Evolutionary conservation across 164 flowering plant genomes (phyloP).

Genomic region (Sextonia rubra): DNA sequence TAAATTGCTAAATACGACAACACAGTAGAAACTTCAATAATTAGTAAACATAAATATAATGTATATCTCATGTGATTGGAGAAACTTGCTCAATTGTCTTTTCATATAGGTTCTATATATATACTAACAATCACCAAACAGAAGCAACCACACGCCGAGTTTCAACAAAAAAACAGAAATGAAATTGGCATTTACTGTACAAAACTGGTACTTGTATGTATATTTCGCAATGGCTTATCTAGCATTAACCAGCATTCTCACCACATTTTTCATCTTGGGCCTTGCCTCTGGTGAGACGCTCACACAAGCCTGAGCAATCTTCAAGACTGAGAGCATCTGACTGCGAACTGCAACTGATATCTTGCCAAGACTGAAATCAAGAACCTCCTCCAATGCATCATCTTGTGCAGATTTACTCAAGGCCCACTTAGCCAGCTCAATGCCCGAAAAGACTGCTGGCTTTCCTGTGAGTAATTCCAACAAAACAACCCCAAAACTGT

Average conservation of each 20-base stretch:
- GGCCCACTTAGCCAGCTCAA: slow-evolving; percentile 64
- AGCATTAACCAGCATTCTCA: slow-evolving; percentile 62
- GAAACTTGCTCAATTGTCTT: background rate
- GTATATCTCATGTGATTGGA: background rate
- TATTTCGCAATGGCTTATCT: slow-evolving; percentile 19
- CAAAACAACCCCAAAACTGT: slow-evolving; percentile 72
- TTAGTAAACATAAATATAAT: background rate
- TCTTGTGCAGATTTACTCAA: slow-evolving; percentile 34
- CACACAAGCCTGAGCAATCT: slow-evolving; percentile 60
- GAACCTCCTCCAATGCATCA: slow-evolving; percentile 45
- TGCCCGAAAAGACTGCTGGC: slow-evolving; percentile 56
- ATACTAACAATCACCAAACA: background rate
- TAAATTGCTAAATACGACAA: too few relatives aligned
- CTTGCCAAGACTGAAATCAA: slow-evolving; percentile 43
- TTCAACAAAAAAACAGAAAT: background rate
- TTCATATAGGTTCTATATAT: background rate
- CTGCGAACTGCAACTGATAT: slow-evolving; percentile 23
- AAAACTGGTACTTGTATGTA: background rate
- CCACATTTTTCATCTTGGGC: slow-evolving; percentile 63
- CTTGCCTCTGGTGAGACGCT: slow-evolving; percentile 52
- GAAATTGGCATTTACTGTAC: slow-evolving; percentile 10
- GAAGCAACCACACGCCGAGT: background rate
- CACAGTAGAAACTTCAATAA: background rate
- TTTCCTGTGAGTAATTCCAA: slow-evolving; percentile 69
- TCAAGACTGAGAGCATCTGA: slow-evolving; percentile 67